A percentile compares a stretch with the other conserved stretches of the same genome.
Evolutionary conservation across 306 rosid species (phyloP).

Genomic region (Quercus bicolor): DNA sequence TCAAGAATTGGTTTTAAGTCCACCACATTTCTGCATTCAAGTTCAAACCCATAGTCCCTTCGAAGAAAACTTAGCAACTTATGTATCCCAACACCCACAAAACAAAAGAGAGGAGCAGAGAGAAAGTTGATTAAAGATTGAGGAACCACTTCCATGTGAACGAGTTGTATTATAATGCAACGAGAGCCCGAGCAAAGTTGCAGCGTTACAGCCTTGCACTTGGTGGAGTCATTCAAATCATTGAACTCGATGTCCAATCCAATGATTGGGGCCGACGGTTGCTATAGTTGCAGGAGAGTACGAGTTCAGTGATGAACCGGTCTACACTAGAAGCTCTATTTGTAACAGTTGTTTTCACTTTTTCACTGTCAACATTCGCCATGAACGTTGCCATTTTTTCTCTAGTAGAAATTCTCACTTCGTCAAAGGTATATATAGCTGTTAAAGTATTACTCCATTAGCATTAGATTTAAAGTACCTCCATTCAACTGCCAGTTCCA

Average conservation of each 20-base stretch:
- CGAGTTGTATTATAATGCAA: background rate
- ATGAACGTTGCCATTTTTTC: background rate
- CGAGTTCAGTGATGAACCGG: background rate
- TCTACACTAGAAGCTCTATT: background rate
- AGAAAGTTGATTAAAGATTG: background rate
- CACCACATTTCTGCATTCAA: background rate
- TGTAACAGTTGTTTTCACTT: background rate
- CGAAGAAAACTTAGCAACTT: background rate
- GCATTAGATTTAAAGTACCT: background rate
- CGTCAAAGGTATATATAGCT: background rate
- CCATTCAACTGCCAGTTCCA: background rate
- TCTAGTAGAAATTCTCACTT: background rate
- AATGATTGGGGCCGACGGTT: background rate
- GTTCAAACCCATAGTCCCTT: background rate
- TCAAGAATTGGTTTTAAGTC: background rate
- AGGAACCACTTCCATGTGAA: background rate
- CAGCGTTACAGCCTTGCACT: background rate
- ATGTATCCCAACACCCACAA: background rate
- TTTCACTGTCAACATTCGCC: background rate
- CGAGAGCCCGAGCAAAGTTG: background rate
- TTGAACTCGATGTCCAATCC: background rate
- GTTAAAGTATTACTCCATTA: background rate
- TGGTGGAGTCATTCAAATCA: background rate
- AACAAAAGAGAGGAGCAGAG: constrained; percentile 3
- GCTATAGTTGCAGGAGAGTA: background rate